A percentile compares a stretch with the other conserved stretches of the same genome.
These are phyloP conservation scores for Macrotyloma uniflorum DNA, from an alignment of 306 rosid genomes.

Conservation along the genomic window DNA sequence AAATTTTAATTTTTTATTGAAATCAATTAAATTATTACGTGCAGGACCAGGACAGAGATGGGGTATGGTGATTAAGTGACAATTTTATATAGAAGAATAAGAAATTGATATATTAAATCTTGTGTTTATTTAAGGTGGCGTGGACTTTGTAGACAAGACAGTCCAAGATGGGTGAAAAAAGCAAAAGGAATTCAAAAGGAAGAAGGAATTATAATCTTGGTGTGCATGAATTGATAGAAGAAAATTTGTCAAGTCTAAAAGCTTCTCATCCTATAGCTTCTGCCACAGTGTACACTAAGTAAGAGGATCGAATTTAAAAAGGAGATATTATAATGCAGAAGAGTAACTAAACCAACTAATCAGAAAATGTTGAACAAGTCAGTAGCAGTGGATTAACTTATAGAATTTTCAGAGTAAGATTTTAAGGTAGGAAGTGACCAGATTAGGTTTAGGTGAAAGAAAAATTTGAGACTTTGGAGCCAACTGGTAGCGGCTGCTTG, in stretches of 20 bases:
- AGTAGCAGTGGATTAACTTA: not conserved
- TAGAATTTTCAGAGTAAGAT: not conserved
- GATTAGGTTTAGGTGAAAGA: slow-evolving; percentile 33
- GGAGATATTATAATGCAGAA: slow-evolving; percentile 19
- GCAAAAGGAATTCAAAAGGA: not conserved
- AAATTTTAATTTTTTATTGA: not conserved
- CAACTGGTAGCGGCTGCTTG: slow-evolving; percentile 63
- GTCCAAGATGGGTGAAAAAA: slow-evolving; percentile 40
- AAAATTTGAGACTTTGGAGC: slow-evolving; percentile 33
- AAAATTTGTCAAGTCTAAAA: slow-evolving; percentile 30
- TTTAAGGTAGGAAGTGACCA: slow-evolving; percentile 37
- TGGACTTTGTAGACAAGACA: slow-evolving; percentile 48
- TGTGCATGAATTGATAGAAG: slow-evolving; percentile 36
- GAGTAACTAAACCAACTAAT: not conserved
- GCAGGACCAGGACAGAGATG: slow-evolving; percentile 35
- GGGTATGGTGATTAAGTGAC: slow-evolving; percentile 32
- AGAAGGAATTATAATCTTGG: not conserved
- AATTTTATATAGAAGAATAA: not conserved
- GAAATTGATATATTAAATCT: not conserved
- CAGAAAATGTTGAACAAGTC: slow-evolving; percentile 1
- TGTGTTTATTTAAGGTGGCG: slow-evolving; percentile 34
- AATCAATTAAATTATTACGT: not conserved
- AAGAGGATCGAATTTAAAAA: not conserved
- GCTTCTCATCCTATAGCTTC: not conserved
- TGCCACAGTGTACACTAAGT: not conserved